Evolutionary conservation across 192 early-diverging fungal species (phyloP), one percentile per base, ranked within the genome.

Genomic region (Dissophora ornata): DNA sequence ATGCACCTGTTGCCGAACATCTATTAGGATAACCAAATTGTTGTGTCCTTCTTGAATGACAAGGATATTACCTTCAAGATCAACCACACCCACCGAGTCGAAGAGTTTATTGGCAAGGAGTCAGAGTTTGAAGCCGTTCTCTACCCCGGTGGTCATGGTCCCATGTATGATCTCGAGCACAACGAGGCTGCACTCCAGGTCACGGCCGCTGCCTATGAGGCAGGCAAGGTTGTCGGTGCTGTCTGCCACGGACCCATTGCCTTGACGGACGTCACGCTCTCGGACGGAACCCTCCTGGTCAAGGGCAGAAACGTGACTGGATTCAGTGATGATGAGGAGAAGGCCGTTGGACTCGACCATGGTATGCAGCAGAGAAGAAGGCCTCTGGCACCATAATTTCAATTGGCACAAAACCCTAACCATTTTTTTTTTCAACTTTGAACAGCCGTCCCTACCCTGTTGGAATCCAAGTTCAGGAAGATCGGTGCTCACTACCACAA

Each of bases 301-400:
- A 66, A 79, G 28, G 90, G 90, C 25, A 90, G 84, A 51, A 81
- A 73, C 1, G 85, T 94, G 18, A 94, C 93, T 0, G 91, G 90
- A 16, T 94, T 94, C 67, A 83, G 90, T 16, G 87, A 89, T 60
- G 64, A 69, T 47, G 93, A 92, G 52, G 93, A 94, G 55, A 79
- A 82, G 11, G 54, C 69, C 26, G 57, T 90, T 38, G 51, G 62
- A 2, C 34, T 89, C 6, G 74, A 79, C 49, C 53, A 77, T 24
- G 49, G 45, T 49, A 65, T n/a, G n/a, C n/a, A n/a, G n/a, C n/a
- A n/a, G n/a, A 22, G 48, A 49, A 24, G 3, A 44, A 55, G 46
- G 28, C 21, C 29, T 55, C 42, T 34, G 63, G n/a, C n/a, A n/a
- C n/a, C n/a, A n/a, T n/a, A n/a, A n/a, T n/a, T n/a, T n/a, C n/a